These are phyloP conservation scores for Mycotypha africana DNA, from an alignment of 371 early-diverging fungal genomes.

Conservation along the genomic window DNA sequence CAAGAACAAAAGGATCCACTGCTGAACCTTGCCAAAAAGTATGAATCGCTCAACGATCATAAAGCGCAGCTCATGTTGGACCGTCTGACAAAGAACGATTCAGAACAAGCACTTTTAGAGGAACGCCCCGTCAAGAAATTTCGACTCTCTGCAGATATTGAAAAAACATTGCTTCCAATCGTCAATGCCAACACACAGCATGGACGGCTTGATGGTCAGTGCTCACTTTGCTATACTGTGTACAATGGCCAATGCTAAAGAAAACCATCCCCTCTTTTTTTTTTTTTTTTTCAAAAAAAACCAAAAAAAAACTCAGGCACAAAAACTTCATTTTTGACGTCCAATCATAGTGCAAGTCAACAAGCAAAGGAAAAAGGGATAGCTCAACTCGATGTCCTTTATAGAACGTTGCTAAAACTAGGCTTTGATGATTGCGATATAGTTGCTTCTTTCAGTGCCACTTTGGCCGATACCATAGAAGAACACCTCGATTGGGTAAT, in stretches of 20 bases:
- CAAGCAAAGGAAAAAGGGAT: slow-evolving; percentile 34
- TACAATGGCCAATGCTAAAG: no score
- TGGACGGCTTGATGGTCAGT: no score
- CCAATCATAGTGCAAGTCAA: neutral
- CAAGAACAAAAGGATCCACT: slow-evolving; percentile 6
- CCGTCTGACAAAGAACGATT: slow-evolving; percentile 7
- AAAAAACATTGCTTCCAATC: no score
- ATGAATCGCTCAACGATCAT: slow-evolving; percentile 12
- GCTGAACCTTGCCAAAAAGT: slow-evolving; percentile 11
- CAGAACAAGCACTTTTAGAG: neutral
- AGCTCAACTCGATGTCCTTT: slow-evolving; percentile 45
- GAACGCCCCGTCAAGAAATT: slow-evolving; percentile 8
- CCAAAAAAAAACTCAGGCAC: slow-evolving; percentile 1
- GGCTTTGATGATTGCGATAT: slow-evolving; percentile 46
- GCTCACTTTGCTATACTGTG: no score
- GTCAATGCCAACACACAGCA: no score
- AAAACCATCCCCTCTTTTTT: slow-evolving; percentile 1
- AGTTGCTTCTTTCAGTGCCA: slow-evolving; percentile 40
- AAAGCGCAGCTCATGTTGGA: slow-evolving; percentile 15
- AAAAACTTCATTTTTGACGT: neutral
- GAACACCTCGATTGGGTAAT: slow-evolving; percentile 61
- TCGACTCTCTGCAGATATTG: slow-evolving; percentile 14
- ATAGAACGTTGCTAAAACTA: slow-evolving; percentile 40
- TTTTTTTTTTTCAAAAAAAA: neutral
- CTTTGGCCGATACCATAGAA: slow-evolving; percentile 37